These are phyloP conservation scores for Trichoderma semiorbis DNA, from an alignment of 2,329 filamentous ascomycete genomes.

Conservation along the genomic window DNA sequence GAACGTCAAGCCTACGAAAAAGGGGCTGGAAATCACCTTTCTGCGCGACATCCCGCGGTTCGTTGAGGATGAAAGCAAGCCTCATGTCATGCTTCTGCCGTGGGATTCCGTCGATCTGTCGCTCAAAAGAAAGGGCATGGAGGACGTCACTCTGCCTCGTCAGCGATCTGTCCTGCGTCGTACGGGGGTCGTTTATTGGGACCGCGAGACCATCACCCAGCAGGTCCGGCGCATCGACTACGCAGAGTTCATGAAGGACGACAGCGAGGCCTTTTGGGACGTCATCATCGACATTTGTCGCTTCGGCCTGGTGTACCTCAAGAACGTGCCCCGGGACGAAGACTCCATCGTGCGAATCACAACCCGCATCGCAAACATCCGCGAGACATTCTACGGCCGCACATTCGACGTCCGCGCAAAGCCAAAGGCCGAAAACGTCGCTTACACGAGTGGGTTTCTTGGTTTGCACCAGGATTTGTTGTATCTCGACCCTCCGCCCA, in stretches of 20 bases:
- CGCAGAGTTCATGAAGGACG: slow-evolving; percentile 65
- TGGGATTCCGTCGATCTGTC: slow-evolving; percentile 37
- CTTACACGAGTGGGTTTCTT: slow-evolving; percentile 78
- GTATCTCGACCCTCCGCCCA: slow-evolving; percentile 76
- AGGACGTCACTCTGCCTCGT: slow-evolving; percentile 25
- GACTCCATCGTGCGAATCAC: slow-evolving; percentile 65
- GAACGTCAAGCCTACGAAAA: slow-evolving; percentile 29
- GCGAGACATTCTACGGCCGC: slow-evolving; percentile 84
- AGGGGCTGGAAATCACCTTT: slow-evolving; percentile 60
- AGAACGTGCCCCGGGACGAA: slow-evolving; percentile 66
- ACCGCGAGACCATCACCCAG: slow-evolving; percentile 33
- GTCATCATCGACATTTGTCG: slow-evolving; percentile 60
- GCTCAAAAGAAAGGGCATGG: slow-evolving; percentile 25
- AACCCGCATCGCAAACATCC: slow-evolving; percentile 69
- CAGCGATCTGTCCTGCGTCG: slow-evolving; percentile 30
- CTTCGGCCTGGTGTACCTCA: slow-evolving; percentile 74
- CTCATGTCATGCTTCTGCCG: slow-evolving; percentile 28
- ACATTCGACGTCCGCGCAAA: slow-evolving; percentile 89
- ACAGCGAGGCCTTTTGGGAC: slow-evolving; percentile 51
- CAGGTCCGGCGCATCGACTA: slow-evolving; percentile 63
- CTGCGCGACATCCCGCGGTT: slow-evolving; percentile 40
- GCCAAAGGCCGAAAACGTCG: slow-evolving; percentile 82
- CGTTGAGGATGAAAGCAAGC: slow-evolving; percentile 29
- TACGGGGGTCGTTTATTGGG: slow-evolving; percentile 41
- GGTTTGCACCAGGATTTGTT: slow-evolving; percentile 92